Percentiles rank a stretch among this genome's conserved stretches.
Conservation (phyloP, 257 asterid species). For the Fraxinus pennsylvanica region DNA sequence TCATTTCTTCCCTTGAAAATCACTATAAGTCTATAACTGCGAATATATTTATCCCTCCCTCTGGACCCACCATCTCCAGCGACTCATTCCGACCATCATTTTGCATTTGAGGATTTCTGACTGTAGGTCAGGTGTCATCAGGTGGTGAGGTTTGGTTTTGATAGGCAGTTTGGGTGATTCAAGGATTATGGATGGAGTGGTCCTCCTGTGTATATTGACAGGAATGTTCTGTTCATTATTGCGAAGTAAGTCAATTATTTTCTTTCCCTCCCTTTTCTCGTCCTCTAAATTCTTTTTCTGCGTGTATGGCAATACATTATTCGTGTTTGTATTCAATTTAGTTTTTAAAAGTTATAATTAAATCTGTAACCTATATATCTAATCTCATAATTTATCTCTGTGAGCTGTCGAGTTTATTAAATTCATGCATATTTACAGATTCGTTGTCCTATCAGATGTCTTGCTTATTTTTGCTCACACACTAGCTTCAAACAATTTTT, state of each 20-base stretch:
- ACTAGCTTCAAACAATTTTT: neutral
- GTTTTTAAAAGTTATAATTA: neutral
- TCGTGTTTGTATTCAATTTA: too few species aligned
- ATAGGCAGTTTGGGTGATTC: neutral
- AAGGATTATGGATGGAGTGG: neutral
- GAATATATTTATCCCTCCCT: neutral
- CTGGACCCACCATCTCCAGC: neutral
- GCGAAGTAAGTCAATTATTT: neutral
- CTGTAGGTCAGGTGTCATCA: neutral
- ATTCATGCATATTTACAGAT: neutral
- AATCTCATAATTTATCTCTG: neutral
- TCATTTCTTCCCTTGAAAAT: neutral
- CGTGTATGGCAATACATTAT: neutral
- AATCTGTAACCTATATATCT: neutral
- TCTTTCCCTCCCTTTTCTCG: neutral
- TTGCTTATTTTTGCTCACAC: neutral
- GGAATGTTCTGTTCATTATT: neutral
- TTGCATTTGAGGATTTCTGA: neutral
- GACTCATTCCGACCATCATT: neutral
- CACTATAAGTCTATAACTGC: neutral
- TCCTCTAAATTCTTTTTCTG: neutral
- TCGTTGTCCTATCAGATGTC: neutral
- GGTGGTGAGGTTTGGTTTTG: constrained; percentile 4
- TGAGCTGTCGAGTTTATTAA: neutral
- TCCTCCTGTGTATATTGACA: neutral